Base-by-base conservation (phyloP, 1,284 basidiomycete genomes). In the Apiotrichum brassicae region DNA sequence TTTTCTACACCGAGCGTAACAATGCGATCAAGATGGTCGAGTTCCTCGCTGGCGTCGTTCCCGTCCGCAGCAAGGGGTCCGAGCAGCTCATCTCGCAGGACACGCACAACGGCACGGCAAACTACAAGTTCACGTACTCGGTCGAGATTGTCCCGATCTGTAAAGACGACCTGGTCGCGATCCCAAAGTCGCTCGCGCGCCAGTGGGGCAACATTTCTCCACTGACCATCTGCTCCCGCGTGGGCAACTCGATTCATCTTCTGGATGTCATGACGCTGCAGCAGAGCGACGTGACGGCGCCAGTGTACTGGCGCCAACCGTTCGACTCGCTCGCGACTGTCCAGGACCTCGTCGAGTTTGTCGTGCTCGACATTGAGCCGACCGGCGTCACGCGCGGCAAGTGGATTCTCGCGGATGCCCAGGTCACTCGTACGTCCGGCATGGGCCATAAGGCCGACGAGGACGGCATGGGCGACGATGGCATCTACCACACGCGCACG, bases 11-110 rank as follows among this genome's bases (percentile, higher is more conserved):
- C 33, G 83, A 85, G 53, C 80, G 91, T 54, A 87, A 85, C 68
- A 90, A 91, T 68, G 94, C 93, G 1, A 80, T 94, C 67, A 94
- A 94, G 74, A 97, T 97, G 93, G 82, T 86, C n/a, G 94, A 98
- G 53, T 98, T 98, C 72, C 75, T 98, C 53, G 76, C 79, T 16
- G 81, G 87, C 26, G 88, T 97, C 8, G 91, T 92, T 0, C 94
- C 95, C 3, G 80, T 89, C 37, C 79, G 85, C 63, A 83, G 85
- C 49, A 97, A 95, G 75, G 77, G 86, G 16, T 95, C 91, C 2
- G 93, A 97, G 70, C 92, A 94, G 71, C 79, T 98, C 18, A 82
- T 98, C 45, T 94, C 91, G 16, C 80, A 85, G 38, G 94, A 98
- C 69, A 92, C 87, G 1, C 94, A 98, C 72, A 83, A 85, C 35